Base-by-base conservation (phyloP, 495 filamentous ascomycete species). In the Penicillium robsamsonii region DNA sequence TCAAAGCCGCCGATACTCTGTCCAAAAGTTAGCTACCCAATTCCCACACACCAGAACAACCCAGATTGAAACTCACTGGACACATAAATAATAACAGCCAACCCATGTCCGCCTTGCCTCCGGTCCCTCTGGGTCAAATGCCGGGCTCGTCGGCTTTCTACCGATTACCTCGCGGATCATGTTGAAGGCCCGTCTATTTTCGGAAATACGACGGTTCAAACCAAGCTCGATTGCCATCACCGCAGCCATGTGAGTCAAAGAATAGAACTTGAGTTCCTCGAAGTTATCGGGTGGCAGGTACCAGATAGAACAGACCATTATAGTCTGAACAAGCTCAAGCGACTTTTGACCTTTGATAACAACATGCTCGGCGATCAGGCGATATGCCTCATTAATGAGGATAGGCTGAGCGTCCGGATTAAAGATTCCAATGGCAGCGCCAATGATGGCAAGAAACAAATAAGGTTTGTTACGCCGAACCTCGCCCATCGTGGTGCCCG, bases 241-340 rank as follows among this genome's bases (percentile, higher is more conserved):
- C 31, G 90, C 88, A 7, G 91, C 90, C 49, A 92, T 81, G 63
- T 96, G 89, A 25, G 90, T 84, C 50, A 95, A 76, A 70, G 93
- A 89, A 69, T 95, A 95, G 66, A 93, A 96, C 64, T 94, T 95
- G 59, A 94, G 79, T 71, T 96, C 89, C 55, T 96, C 91, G 46
- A 85, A 88, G 52, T 87, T 79, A 50, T 92, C 87, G 2, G 92
- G 91, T 17, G 90, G 88, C 59, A 82, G 86, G 61, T 96, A 96
- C 89, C 90, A 96, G 24, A 87, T 78, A 15, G 83, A 82, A 25
- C 78, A 75, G 20, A 96, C 73, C 33, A 90, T 75, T 11, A 97
- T 69, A 1, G 90, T 83, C 73, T 97, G 92, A 11, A 96, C 82
- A 1, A 97, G 71, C 63, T 97, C 93, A 11, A 97, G 72, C 8